Percentiles rank a stretch among this genome's conserved stretches.
These are phyloP conservation scores for Kodamaea ohmeri DNA, from an alignment of 1,139 yeast species.

Conservation along the genomic window DNA sequence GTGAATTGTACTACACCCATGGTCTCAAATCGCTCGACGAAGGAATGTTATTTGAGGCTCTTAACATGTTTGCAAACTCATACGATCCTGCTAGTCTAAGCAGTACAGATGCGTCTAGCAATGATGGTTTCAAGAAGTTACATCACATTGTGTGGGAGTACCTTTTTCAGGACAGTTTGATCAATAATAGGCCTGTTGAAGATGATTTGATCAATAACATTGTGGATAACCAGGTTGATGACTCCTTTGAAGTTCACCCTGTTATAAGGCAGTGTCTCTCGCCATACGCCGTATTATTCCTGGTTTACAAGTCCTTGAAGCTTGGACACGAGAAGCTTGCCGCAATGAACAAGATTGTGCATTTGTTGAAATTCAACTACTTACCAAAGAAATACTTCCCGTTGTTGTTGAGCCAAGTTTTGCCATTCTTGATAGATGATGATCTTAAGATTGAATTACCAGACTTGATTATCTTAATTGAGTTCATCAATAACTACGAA, in stretches of 20 bases:
- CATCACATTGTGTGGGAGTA: slow-evolving; percentile 45
- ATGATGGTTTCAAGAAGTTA: slow-evolving; percentile 36
- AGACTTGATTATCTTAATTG: slow-evolving; percentile 47
- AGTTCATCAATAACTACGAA: slow-evolving; percentile 49
- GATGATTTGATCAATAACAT: slow-evolving; percentile 56
- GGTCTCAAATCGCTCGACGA: slow-evolving; percentile 41
- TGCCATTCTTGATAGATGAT: slow-evolving; percentile 39
- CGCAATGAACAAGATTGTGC: slow-evolving; percentile 38
- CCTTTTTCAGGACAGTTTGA: slow-evolving; percentile 58
- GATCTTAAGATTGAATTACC: slow-evolving; percentile 34
- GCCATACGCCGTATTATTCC: slow-evolving; percentile 67
- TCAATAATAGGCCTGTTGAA: slow-evolving; percentile 51
- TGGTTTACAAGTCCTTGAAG: slow-evolving; percentile 39
- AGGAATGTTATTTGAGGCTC: slow-evolving; percentile 60
- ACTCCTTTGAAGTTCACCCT: slow-evolving; percentile 44
- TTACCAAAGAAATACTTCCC: slow-evolving; percentile 60
- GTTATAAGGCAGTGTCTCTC: slow-evolving; percentile 64
- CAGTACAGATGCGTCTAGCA: slow-evolving; percentile 17
- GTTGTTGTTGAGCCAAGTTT: slow-evolving; percentile 46
- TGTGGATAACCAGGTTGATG: slow-evolving; percentile 39
- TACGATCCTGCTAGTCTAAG: slow-evolving; percentile 42
- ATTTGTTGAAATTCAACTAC: slow-evolving; percentile 61
- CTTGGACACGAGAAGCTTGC: slow-evolving; percentile 24
- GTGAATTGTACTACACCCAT: slow-evolving; percentile 43
- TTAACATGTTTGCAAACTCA: slow-evolving; percentile 65